Conservation (phyloP, 805 yeast species). For the Saccharomyces jurei region DNA sequence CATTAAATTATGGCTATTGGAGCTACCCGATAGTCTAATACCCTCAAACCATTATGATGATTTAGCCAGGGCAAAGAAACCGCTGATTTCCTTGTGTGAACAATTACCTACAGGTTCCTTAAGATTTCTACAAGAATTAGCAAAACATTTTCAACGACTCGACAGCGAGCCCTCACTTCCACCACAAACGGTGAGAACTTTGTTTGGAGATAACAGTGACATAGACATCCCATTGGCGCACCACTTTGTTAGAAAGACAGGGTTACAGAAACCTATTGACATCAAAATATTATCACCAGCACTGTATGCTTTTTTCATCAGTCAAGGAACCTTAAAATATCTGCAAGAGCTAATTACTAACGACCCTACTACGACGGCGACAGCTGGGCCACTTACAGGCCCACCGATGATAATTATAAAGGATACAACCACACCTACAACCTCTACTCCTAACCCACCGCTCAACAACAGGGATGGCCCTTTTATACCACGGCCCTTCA, state of each 20-base stretch:
- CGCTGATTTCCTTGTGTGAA: slow-evolving; percentile 1
- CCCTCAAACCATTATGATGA: slow-evolving; percentile 8
- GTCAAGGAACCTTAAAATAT: background rate
- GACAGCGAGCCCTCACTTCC: background rate
- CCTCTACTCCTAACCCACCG: background rate
- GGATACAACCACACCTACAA: background rate
- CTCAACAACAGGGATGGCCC: slow-evolving; percentile 3
- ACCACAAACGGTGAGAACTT: background rate
- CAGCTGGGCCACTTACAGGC: background rate
- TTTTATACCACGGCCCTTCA: slow-evolving; percentile 20
- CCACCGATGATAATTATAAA: slow-evolving; percentile 2
- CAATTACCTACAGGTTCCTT: slow-evolving; percentile 6
- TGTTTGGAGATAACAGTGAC: background rate
- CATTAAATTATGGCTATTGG: slow-evolving; percentile 48
- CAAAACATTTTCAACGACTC: slow-evolving; percentile 1
- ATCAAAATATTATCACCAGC: background rate
- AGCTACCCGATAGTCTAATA: slow-evolving; percentile 48
- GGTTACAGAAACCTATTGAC: background rate
- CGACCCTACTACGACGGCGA: background rate
- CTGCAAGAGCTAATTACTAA: background rate
- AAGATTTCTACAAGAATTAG: slow-evolving; percentile 2
- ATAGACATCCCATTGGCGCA: background rate
- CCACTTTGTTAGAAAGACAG: background rate
- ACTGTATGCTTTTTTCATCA: background rate
- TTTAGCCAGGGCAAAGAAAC: background rate